Evolutionary conservation across 1,284 basidiomycete genomes (phyloP).

Genomic region (Heterobasidion parviporum): DNA sequence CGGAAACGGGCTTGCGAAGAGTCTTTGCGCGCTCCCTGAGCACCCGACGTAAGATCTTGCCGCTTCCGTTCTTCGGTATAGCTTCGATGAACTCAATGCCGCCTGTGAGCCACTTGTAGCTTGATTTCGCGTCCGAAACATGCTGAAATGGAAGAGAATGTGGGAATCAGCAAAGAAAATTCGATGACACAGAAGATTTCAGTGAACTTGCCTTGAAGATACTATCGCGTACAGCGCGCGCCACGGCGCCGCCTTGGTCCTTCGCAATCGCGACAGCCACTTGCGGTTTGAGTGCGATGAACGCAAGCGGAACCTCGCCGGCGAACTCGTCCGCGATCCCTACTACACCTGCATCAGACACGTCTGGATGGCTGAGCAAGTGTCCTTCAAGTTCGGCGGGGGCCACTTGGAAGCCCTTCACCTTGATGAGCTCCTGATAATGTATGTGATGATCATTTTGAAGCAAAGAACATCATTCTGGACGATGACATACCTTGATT

Average conservation of each 20-base stretch:
- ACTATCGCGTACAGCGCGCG: conserved; percentile 26
- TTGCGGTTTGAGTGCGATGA: conserved; percentile 41
- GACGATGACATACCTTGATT: conserved; percentile 26
- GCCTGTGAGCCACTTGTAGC: conserved; percentile 63
- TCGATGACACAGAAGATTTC: neutral
- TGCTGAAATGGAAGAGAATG: conserved; percentile 29
- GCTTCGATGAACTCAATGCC: conserved; percentile 61
- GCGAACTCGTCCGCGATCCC: conserved; percentile 70
- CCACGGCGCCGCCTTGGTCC: conserved; percentile 23
- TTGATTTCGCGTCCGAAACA: conserved; percentile 60
- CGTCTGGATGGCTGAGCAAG: conserved; percentile 62
- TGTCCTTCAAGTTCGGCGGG: conserved; percentile 39
- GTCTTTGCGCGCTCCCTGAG: conserved; percentile 40
- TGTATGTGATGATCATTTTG: neutral
- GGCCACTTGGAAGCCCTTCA: conserved; percentile 58
- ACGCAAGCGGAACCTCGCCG: conserved; percentile 73
- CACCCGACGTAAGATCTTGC: conserved; percentile 53
- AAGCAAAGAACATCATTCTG: neutral
- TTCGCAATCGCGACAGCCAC: conserved; percentile 16
- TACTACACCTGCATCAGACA: conserved; percentile 69
- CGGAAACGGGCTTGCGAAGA: too few relatives aligned
- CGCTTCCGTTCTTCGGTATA: conserved; percentile 69
- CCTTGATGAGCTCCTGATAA: conserved; percentile 52
- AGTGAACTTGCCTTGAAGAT: conserved; percentile 35
- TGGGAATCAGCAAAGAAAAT: neutral